phyloP scores from a whole-genome alignment of 2,329 filamentous ascomycete species.

The Penicillium sp. region DNA sequence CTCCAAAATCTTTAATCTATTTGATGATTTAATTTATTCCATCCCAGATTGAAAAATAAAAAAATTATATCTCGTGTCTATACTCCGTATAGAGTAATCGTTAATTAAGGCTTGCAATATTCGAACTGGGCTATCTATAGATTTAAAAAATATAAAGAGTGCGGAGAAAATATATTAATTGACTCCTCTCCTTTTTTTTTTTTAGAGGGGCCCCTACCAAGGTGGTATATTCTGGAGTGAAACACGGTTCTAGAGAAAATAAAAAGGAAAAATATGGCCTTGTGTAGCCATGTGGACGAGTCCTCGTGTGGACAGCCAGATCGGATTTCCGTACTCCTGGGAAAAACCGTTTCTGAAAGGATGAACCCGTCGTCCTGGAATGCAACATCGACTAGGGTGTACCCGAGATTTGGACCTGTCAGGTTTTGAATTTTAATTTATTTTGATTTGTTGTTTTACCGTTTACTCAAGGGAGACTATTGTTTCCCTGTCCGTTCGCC shows the following conservation, averaged over 20 bases:
- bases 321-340: slow-evolving; percentile 22
- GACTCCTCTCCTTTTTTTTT: background rate
- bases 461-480: slow-evolving; percentile 7
- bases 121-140: background rate
- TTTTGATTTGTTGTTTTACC: background rate
- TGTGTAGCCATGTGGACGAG: slow-evolving; percentile 19
- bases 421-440: background rate
- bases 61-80: background rate
- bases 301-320: slow-evolving; percentile 24
- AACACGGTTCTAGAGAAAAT: background rate
- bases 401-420: slow-evolving; percentile 27
- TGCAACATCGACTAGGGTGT: slow-evolving; percentile 27
- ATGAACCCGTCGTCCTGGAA: slow-evolving; percentile 22
- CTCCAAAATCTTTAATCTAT: slow-evolving; percentile 7
- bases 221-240: background rate
- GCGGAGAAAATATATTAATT: background rate
- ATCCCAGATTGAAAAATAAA: background rate
- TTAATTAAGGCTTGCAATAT: background rate
- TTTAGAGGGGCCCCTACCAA: background rate
- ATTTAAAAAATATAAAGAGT: background rate
- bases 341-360: slow-evolving; percentile 23
- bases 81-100: background rate
- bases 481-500: slow-evolving; percentile 20
- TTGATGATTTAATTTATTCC: slow-evolving; percentile 20
- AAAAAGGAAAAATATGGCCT: background rate